Evolutionary conservation across 768 basidiomycete species (phyloP).

Genomic region (Sporobolomyces pararoseus): DNA sequence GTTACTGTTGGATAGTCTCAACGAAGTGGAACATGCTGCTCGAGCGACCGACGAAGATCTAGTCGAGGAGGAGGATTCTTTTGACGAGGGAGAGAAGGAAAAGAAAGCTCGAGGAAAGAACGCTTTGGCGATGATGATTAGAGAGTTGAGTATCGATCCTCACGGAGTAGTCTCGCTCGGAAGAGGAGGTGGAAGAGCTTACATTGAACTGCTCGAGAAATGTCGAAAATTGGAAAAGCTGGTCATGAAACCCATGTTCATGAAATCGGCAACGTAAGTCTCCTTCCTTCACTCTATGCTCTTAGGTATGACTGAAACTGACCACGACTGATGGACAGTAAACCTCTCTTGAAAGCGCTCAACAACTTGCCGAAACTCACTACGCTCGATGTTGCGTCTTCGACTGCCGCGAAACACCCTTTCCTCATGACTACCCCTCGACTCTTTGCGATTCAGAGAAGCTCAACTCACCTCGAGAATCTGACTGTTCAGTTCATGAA

Average conservation of each 20-base stretch:
- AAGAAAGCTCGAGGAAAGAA: constrained; percentile 13
- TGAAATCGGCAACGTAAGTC: constrained; percentile 32
- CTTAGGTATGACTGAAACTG: too few species aligned
- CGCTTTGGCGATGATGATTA: constrained; percentile 4
- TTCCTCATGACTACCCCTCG: constrained; percentile 31
- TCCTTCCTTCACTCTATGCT: neutral
- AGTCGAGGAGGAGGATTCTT: neutral
- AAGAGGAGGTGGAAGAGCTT: constrained; percentile 17
- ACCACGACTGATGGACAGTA: constrained; percentile 3
- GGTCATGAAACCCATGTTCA: constrained; percentile 10
- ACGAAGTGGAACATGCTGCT: constrained; percentile 11
- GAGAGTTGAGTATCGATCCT: neutral
- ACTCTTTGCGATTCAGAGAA: constrained; percentile 14
- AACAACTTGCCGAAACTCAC: constrained; percentile 10
- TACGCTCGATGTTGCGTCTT: constrained; percentile 19
- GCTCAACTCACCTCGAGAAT: constrained; percentile 13
- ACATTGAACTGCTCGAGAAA: constrained; percentile 12
- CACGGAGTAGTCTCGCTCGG: neutral
- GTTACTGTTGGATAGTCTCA: constrained; percentile 28
- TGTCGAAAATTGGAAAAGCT: constrained; percentile 22
- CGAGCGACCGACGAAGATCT: constrained; percentile 12
- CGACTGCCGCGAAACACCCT: neutral
- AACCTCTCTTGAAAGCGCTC: constrained; percentile 28
- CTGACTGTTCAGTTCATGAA: constrained; percentile 7
- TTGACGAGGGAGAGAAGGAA: neutral